Conservation (phyloP, 78 protist species). For the Creolimax fragrantissima region DNA sequence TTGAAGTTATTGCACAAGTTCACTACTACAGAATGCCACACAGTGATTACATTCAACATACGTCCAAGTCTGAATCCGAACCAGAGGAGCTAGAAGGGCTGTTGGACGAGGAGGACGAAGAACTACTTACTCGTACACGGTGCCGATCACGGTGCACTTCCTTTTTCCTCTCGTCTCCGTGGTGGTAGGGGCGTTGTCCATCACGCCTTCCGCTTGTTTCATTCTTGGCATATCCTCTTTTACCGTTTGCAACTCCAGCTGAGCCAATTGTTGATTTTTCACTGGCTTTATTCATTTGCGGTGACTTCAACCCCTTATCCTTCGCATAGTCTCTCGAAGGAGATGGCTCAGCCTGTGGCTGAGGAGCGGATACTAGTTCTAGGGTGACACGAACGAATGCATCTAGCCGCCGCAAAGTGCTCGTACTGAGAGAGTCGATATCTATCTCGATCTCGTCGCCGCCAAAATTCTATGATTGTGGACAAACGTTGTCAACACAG, state of each 20-base stretch:
- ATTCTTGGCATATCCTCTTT: background rate
- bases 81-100: background rate
- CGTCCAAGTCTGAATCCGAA: background rate
- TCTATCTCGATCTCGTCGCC: constrained; percentile 2
- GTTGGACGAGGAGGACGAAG: background rate
- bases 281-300: background rate
- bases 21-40: too few species aligned
- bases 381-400: background rate
- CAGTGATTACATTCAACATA: too few species aligned
- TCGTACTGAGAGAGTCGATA: background rate
- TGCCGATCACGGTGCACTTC: background rate
- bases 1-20: too few species aligned
- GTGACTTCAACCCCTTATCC: background rate
- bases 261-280: background rate
- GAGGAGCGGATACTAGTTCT: background rate
- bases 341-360: background rate
- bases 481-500: too few species aligned
- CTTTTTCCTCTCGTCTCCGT: background rate
- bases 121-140: background rate
- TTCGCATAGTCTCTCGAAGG: background rate
- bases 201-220: background rate
- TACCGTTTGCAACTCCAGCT: background rate
- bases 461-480: background rate
- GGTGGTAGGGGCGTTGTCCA: background rate
- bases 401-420: background rate